Evolutionary conservation across 805 yeast species (phyloP), one percentile per base, ranked within the genome.

Genomic region (Candida nanaspora): DNA sequence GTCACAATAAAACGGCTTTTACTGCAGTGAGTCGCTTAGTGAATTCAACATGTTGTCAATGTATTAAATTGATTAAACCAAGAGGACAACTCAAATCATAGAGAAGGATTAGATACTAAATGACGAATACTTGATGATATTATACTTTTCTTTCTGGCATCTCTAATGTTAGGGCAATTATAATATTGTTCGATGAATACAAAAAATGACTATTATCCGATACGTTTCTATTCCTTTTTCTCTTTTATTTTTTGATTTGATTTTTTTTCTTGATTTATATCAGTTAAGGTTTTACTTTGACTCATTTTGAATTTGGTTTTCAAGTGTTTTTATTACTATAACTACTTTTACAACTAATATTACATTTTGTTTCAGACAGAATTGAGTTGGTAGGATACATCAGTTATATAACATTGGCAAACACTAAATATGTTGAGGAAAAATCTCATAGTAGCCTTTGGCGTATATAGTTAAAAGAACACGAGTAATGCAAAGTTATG

Each of bases 121-220:
- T 53, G 58, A 53, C 52, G 58, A 53, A 49, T 47, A 43, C 35
- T 46, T 42, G 39, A 49, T 47, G 23, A 40, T 38, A 43, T 49
- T 46, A 46, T 45, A 53, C 56, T 52, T 53, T 80, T 78, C 79
- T 81, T 82, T 82, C 89, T 82, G 89, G 89, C 89, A 82, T 82
- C 89, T 82, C 88, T 82, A 82, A 81, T 82, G 85, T 80, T 82
- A 82, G 88, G 69, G 76, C 78, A 72, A 68, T 64, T 66, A n/a
- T n/a, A n/a, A n/a, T n/a, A n/a, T 72, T 69, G 80, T 73, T 79
- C 88, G 72, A 80, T 82, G 89, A 82, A 73, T 82, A 72, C 78
- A 80, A 78, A 74, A 66, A 55, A 75, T 78, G 83, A 78, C 83
- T 65, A 67, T 55, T 66, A 72, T 76, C 84, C 77, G 84, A 79